Evolutionary conservation across 1,284 basidiomycete genomes (phyloP).

Genomic region (Porodaedalea pini): DNA sequence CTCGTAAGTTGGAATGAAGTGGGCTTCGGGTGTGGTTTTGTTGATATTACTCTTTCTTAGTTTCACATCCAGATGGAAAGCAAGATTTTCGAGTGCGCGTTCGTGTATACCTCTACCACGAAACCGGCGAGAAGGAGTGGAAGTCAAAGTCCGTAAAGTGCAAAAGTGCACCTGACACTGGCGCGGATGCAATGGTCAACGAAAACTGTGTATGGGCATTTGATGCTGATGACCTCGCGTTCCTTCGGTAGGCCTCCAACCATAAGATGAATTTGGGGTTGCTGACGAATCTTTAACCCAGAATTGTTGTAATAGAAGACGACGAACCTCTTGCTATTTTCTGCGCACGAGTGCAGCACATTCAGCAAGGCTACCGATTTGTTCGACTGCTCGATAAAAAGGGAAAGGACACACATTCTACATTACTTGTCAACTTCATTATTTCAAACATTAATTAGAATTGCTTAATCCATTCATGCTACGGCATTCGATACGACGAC

Average conservation of each 20-base stretch:
- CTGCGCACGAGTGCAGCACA: constrained; percentile 43
- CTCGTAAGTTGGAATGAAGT: constrained; percentile 35
- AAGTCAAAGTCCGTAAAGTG: constrained; percentile 37
- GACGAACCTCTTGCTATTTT: constrained; percentile 46
- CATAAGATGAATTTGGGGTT: too few species aligned
- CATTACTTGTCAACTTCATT: constrained; percentile 42
- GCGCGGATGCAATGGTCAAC: constrained; percentile 46
- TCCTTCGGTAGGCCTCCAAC: constrained; percentile 40
- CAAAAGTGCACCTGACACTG: constrained; percentile 29
- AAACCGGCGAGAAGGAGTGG: constrained; percentile 38
- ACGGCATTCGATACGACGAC: too few species aligned
- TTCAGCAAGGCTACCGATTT: constrained; percentile 48
- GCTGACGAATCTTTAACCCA: background rate
- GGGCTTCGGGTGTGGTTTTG: background rate
- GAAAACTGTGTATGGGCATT: constrained; percentile 46
- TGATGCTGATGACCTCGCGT: constrained; percentile 46
- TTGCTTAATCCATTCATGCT: too few species aligned
- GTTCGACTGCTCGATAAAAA: constrained; percentile 49
- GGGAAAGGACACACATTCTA: constrained; percentile 51
- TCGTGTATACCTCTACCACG: constrained; percentile 40
- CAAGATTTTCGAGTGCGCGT: constrained; percentile 40
- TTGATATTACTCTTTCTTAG: constrained; percentile 26
- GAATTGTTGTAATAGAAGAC: constrained; percentile 35
- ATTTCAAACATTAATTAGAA: background rate
- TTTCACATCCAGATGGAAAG: constrained; percentile 38